Evolutionary conservation across 1,284 basidiomycete species (phyloP), one percentile per base, ranked within the genome.

Genomic region (Trichosporon sp.): DNA sequence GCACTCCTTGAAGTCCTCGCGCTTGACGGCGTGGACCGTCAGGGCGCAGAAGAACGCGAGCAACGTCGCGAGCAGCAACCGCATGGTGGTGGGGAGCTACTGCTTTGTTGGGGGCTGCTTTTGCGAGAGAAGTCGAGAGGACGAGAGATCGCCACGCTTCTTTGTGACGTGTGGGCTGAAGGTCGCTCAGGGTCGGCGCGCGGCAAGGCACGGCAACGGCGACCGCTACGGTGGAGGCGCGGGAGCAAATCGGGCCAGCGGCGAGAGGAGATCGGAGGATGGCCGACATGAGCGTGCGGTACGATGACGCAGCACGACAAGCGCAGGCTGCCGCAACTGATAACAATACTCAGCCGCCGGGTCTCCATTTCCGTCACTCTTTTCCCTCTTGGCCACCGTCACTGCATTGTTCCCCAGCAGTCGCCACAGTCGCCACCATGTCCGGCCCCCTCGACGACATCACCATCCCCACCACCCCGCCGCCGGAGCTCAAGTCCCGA

Each of bases 1-100:
- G 80, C 95, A 97, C 71, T 89, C 92, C 83, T 96, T 97, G 86
- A 95, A 97, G 82, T 97, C 92, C 70, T 90, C 87, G 47, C 86
- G 79, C 76, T 86, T 87, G 68, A 86, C 84, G 5, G 79, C 83
- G 2, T 70, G 29, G 0, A 75, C 76, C 12, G 53, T 62, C 15
- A 70, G 15, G 25, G 68, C 68, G 31, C 68, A 29, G 32, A 70
- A 27, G 31, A 72, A 68, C 32, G 66, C 32, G 42, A 65, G 11
- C 12, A 68, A 44, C 9, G 68, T 44, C 1, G 53, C 51, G 63
- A 70, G 64, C 42, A 69, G 64, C 38, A 68, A 60, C 65, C 65
- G 64, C 69, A 70, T 72, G 8, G 56, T 68, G 65, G 53, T 18
- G 27, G n/a, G 44, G 15, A 5, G 56, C 6, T 31, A 31, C 29